Base-by-base conservation (phyloP, 768 basidiomycete species). In the Tylopilus subfusipes region DNA sequence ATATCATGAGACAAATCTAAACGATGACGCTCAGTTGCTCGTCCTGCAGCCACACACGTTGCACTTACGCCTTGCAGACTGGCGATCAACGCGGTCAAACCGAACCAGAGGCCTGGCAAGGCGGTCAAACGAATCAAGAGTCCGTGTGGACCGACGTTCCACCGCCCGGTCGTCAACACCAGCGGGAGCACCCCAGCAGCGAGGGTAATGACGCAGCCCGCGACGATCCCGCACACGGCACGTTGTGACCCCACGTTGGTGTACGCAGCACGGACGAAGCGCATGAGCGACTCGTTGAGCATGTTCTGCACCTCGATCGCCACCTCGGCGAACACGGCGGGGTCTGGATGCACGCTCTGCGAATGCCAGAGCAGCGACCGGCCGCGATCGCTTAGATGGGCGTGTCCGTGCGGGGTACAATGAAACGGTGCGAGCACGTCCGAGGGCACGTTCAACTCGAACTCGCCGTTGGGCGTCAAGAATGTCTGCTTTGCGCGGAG, bases 401-500 rank as follows among this genome's bases (percentile, higher is more conserved):
- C 0, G 55, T 33, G 4, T 49, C 29, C 0, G 48, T 71, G 69
- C 22, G 76, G 72, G 7, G 74, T 60, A 1, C 64, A 65, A 57
- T 84, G 79, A 62, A 85, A 81, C 13, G 84, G 81, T 2, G 83
- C 79, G 31, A 90, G 80, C 29, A 85, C 69, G 48, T 81, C 80
- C 10, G 85, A 84, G 12, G 86, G 78, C 24, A 90, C 78, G 56
- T 85, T 79, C 61, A 90, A 82, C 57, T 89, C 87, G 62, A 86
- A 90, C 40, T 78, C 75, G 43, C 84, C 82, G 53, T 81, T 81
- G 19, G 86, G 86, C 3, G 84, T 86, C 57, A 90, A 81, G 66
- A 92, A 92, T 1, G 89, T 91, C 64, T 88, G 82, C 60, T 89
- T 90, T 11, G 89, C 89, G 34, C 88, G 84, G 4, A 81, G 74